Evolutionary conservation across 495 filamentous ascomycete species (phyloP).

Genomic region (Aspergillus carlsbadensis): DNA sequence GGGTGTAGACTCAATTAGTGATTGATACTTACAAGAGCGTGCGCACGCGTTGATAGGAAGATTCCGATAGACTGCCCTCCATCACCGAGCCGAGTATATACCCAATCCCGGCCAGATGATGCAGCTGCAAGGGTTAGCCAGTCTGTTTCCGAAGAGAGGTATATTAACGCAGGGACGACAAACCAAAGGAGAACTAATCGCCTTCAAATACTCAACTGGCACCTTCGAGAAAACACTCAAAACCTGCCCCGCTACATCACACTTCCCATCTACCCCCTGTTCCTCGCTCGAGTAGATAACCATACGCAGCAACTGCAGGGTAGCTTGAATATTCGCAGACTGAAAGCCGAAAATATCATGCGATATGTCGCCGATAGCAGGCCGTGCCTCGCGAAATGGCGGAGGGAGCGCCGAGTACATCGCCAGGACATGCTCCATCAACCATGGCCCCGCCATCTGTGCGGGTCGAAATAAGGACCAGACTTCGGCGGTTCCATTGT

Average conservation of each 20-base stretch:
- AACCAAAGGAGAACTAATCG: slow-evolving; percentile 1
- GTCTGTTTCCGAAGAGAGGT: too few species aligned
- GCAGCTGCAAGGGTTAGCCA: background rate
- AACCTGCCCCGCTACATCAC: background rate
- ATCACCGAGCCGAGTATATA: slow-evolving; percentile 5
- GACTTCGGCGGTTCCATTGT: background rate
- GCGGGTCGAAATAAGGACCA: slow-evolving; percentile 1
- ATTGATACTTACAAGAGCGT: background rate
- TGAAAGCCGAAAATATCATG: slow-evolving; percentile 7
- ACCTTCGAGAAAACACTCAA: slow-evolving; percentile 1
- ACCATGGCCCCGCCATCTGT: background rate
- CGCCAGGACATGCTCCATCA: slow-evolving; percentile 1
- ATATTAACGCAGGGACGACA: background rate
- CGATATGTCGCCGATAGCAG: background rate
- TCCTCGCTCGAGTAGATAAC: slow-evolving; percentile 3
- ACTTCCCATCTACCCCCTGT: background rate
- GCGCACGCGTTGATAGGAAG: background rate
- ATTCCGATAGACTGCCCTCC: slow-evolving; percentile 1
- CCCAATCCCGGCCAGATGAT: background rate
- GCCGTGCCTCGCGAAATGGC: background rate
- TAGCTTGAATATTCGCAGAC: slow-evolving; percentile 6
- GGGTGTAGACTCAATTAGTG: background rate
- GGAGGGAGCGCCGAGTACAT: background rate
- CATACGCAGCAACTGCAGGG: slow-evolving; percentile 3
- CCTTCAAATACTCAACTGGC: slow-evolving; percentile 4